Evolutionary conservation across 2,329 filamentous ascomycete species (phyloP).

Genomic region (Monosporascus sp.): DNA sequence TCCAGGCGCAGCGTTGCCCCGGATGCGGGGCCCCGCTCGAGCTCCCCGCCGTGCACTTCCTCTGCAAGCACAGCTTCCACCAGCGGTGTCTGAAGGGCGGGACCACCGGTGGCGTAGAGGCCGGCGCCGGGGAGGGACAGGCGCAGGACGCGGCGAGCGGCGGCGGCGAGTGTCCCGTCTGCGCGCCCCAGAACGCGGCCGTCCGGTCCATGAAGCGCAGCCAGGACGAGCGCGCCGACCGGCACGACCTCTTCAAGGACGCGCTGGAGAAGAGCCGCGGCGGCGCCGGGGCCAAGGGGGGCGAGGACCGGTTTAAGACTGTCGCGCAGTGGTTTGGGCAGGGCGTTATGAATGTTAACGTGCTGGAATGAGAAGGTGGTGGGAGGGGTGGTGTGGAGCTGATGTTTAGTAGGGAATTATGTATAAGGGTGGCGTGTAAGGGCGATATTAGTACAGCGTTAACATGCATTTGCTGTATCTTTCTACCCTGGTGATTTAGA

Average conservation of each 20-base stretch:
- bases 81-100: constrained; percentile 70
- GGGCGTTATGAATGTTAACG: constrained; percentile 65
- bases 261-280: constrained; percentile 53
- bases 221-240: constrained; percentile 78
- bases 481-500: too few species aligned
- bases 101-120: background rate
- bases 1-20: constrained; percentile 84
- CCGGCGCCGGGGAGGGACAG: constrained; percentile 25
- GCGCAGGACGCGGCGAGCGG: constrained; percentile 36
- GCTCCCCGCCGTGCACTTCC: constrained; percentile 86
- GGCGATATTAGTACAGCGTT: too few species aligned
- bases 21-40: constrained; percentile 76
- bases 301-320: constrained; percentile 80
- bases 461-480: too few species aligned
- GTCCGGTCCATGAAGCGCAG: constrained; percentile 81
- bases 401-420: too few species aligned
- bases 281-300: constrained; percentile 24
- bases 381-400: too few species aligned
- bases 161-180: constrained; percentile 79
- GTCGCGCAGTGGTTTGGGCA: constrained; percentile 92
- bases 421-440: too few species aligned
- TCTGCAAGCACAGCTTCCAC: constrained; percentile 97
- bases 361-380: constrained; percentile 5
- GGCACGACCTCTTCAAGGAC: constrained; percentile 84
- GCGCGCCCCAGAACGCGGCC: constrained; percentile 76